A percentile compares a stretch with the other conserved stretches of the same genome.
These are phyloP conservation scores for Ogataea pilisensis DNA, from an alignment of 805 yeast species.

Conservation along the genomic window DNA sequence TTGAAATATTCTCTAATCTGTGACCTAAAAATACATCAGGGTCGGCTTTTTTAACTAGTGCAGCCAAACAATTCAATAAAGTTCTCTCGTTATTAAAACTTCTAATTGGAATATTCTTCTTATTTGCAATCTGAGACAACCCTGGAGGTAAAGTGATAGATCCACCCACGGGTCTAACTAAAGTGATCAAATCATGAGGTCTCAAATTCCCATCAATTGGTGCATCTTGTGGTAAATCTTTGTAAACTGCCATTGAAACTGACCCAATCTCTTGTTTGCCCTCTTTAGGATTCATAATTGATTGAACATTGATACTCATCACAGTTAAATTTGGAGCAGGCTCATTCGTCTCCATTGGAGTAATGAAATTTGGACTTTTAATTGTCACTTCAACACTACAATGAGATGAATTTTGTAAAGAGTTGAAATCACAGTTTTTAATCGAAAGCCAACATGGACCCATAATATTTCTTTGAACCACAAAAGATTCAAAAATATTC, in stretches of 20 bases:
- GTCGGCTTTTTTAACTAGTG: constrained; percentile 65
- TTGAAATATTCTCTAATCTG: constrained; percentile 68
- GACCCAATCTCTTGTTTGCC: constrained; percentile 86
- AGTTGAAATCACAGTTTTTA: constrained; percentile 53
- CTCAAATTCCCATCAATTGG: constrained; percentile 58
- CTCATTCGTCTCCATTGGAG: constrained; percentile 39
- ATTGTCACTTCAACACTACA: constrained; percentile 74
- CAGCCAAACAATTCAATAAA: constrained; percentile 69
- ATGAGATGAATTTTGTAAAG: constrained; percentile 65
- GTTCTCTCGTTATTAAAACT: constrained; percentile 71
- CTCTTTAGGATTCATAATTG: constrained; percentile 67
- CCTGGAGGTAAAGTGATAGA: constrained; percentile 70
- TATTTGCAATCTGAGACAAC: constrained; percentile 54
- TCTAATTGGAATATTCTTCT: constrained; percentile 48
- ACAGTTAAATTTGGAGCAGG: constrained; percentile 68
- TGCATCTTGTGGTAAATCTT: constrained; percentile 67
- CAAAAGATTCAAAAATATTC: constrained; percentile 79
- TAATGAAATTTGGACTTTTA: constrained; percentile 41
- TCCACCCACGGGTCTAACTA: constrained; percentile 74
- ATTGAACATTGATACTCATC: constrained; percentile 73
- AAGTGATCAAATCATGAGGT: constrained; percentile 62
- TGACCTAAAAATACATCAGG: constrained; percentile 94
- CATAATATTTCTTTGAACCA: constrained; percentile 78
- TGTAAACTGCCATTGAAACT: constrained; percentile 70
- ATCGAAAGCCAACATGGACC: constrained; percentile 97